Conservation (phyloP, 495 filamentous ascomycete genomes). For the Astrothelium subdiscretum region DNA sequence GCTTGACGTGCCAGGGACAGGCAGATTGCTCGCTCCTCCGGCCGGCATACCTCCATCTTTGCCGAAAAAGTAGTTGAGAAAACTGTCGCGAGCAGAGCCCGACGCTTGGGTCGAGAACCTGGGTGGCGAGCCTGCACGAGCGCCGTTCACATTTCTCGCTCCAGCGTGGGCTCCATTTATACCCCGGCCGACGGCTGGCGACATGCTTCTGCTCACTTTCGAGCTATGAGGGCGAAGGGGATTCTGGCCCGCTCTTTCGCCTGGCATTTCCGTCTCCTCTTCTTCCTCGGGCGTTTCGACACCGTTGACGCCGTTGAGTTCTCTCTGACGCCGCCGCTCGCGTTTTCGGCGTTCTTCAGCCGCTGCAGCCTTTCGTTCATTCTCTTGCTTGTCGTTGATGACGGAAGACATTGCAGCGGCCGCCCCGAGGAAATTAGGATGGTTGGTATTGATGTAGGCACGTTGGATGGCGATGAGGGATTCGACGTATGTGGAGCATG, state of each 20-base stretch:
- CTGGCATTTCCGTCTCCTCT: conserved; percentile 44
- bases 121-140: conserved; percentile 50
- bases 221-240: conserved; percentile 46
- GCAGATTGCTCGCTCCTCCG: conserved; percentile 25
- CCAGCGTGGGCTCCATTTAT: conserved; percentile 40
- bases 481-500: conserved; percentile 81
- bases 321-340: conserved; percentile 69
- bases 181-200: conserved; percentile 59
- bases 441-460: conserved; percentile 99
- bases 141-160: conserved; percentile 54
- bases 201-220: conserved; percentile 64
- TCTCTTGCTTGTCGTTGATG: conserved; percentile 84
- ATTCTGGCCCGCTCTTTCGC: conserved; percentile 37
- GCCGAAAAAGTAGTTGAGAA: conserved; percentile 96
- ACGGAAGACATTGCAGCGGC: conserved; percentile 97
- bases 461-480: conserved; percentile 94
- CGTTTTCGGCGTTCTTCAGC: conserved; percentile 76
- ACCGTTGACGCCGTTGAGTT: conserved; percentile 66
- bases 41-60: conserved; percentile 59
- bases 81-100: conserved; percentile 61
- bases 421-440: conserved; percentile 95
- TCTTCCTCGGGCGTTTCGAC: conserved; percentile 55
- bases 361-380: conserved; percentile 67
- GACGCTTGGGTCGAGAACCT: conserved; percentile 42
- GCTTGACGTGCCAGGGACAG: conserved; percentile 21